Evolutionary conservation across 2,329 filamentous ascomycete genomes (phyloP), one percentile per base, ranked within the genome.

Genomic region (Sclerotinia subarctica): DNA sequence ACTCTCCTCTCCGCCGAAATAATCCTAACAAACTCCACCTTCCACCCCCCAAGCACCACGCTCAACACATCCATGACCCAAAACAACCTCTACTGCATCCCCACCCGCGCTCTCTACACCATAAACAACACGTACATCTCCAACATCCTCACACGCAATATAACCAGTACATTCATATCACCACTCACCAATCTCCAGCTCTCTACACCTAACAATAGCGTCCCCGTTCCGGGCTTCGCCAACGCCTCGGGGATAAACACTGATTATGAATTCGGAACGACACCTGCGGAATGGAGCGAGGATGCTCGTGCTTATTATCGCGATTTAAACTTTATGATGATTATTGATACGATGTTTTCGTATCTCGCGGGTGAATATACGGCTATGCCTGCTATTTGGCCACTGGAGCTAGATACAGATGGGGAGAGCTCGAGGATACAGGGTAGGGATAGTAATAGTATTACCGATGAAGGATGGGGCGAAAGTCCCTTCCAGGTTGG

Each of bases 251-350:
- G 7, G 15, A 46, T 53, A 44, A 19, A 21, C 2, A n/a, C n/a
- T 17, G 59, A 21, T 11, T 47, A 54, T 11, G 68, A 11, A 5
- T 64, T 21, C 17, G 60, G 71, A 5, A 71, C 65, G 11, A 24
- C 5, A 6, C 69, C 71, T 3, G 72, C 70, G 35, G 70, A 72
- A 21, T 74, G 73, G 72, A 72, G 49, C 13, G 47, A 19, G 10
- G 10, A 26, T 10, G 52, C 71, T 1, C 51, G 69, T 15, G 51
- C 47, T 3, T 69, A 56, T 29, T 74, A 72, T 19, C 56, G 72
- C 0, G 72, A 73, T 52, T 56, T 46, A 1, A 71, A 74, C 35
- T 35, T 66, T 19, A 69, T 71, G 49, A 24, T 58, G 0, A 69
- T 73, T 32, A 10, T 62, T 6, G 32, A 35, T 24, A 59, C 51